Evolutionary conservation across 352 stramenopile genomes (phyloP), one percentile per base, ranked within the genome.

Genomic region (Globisporangium recalcitrans): DNA sequence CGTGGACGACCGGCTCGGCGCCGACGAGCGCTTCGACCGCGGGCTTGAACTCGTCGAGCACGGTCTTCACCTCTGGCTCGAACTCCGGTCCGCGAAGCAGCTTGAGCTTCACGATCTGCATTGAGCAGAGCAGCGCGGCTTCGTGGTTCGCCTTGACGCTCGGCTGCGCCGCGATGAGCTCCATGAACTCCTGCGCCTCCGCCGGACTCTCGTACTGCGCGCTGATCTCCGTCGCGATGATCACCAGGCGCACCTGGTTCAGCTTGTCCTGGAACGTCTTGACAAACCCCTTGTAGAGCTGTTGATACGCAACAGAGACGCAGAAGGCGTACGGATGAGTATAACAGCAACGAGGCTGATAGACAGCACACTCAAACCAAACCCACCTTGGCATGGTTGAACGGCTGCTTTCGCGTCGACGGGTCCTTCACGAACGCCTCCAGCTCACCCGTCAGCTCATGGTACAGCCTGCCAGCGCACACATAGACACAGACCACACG

Each of bases 201-300:
- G 77, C 71, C 14, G 87, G 70, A 57, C 90, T 75, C 46, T 74
- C 69, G 46, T 79, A 87, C 54, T 91, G 85, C 27, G 71, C 48
- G 58, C 88, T 93, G 60, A 98, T 96, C 52, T 92, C 75, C n/a
- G 81, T 86, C 47, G 93, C 96, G 63, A 98, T 98, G 52, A 82
- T 72, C 14, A 97, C 91, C 40, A 98, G 75, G 24, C 82, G 83
- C 60, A 99, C 93, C 70, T 97, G 88, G 83, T 99, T 99, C 26
- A 99, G 73, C 70, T 98, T 98, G 64, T 90, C 87, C 68, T 98
- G 93, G 66, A 99, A 96, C 32, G 74, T 87, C 58, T 80, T 75
- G 52, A 99, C 87, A 59, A 99, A 98, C 54, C 98, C 82, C 58
- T 89, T 85, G 77, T 98, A 99, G 19, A 99, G 78, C 56, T 89